Evolutionary conservation across 129 eudicot genomes (phyloP).

Genomic region (Logfia minima): DNA sequence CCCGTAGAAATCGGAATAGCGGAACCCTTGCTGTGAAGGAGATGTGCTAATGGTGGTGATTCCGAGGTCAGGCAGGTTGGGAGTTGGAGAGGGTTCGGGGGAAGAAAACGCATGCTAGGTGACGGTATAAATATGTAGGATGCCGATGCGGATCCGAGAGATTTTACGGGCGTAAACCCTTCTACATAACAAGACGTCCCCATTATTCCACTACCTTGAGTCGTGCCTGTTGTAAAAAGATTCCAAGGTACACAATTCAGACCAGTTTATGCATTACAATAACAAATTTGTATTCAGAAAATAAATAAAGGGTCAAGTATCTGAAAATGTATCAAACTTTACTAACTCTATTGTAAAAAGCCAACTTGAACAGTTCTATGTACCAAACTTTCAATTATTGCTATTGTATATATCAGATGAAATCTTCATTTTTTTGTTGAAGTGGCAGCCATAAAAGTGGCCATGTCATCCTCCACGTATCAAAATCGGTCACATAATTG

Average conservation of each 20-base stretch:
- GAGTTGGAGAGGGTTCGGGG: slow-evolving; percentile 83
- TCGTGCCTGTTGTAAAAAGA: slow-evolving; percentile 50
- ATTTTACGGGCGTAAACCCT: slow-evolving; percentile 88
- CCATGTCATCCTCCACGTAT: not conserved
- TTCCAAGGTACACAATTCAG: not conserved
- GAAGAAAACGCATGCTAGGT: slow-evolving; percentile 85
- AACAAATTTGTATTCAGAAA: not conserved
- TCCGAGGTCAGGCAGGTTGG: slow-evolving; percentile 96
- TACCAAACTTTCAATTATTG: not conserved
- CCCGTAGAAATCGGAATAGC: slow-evolving; percentile 86
- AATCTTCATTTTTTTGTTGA: not conserved
- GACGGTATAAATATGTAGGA: slow-evolving; percentile 87
- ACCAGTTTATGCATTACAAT: not conserved
- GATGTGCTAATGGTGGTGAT: slow-evolving; percentile 96
- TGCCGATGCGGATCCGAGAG: slow-evolving; percentile 82
- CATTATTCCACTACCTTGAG: slow-evolving; percentile 70
- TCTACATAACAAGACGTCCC: slow-evolving; percentile 69
- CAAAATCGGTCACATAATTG: not conserved
- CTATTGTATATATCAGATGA: not conserved
- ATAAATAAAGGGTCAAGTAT: not conserved
- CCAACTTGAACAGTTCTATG: not conserved
- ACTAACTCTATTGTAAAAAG: not conserved
- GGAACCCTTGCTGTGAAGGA: slow-evolving; percentile 95
- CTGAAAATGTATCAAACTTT: not conserved
- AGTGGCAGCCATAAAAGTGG: not conserved